A percentile compares a stretch with the other conserved stretches of the same genome.
Conservation (phyloP, 106 monocot species). For the Dioscorea alata region DNA sequence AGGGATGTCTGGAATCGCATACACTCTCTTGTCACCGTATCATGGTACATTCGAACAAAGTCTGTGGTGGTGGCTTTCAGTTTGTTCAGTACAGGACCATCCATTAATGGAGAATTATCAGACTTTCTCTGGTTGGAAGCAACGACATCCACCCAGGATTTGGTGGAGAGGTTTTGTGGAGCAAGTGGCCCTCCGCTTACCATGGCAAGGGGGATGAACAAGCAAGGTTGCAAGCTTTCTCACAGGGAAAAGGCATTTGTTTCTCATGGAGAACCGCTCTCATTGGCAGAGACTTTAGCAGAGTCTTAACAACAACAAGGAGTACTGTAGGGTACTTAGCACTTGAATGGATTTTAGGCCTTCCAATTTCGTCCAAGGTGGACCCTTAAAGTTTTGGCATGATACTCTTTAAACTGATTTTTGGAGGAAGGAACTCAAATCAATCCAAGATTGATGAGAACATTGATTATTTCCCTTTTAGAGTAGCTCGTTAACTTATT, state of each 20-base stretch:
- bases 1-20: no score
- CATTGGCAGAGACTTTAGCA: slow-evolving; percentile 45
- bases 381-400: slow-evolving; percentile 58
- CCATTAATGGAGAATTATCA: no score
- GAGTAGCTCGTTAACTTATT: slow-evolving; percentile 18
- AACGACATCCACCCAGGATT: no score
- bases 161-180: no score
- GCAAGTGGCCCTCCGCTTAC: no score
- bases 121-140: no score
- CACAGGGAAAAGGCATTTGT: no score
- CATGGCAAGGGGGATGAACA: no score
- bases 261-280: slow-evolving; percentile 61
- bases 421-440: slow-evolving; percentile 35
- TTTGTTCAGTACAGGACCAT: no score
- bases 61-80: no score
- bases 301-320: slow-evolving; percentile 53
- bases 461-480: slow-evolving; percentile 24
- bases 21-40: no score
- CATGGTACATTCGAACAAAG: no score
- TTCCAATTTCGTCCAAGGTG: slow-evolving; percentile 37
- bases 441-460: slow-evolving; percentile 4
- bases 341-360: slow-evolving; percentile 54
- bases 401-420: slow-evolving; percentile 57
- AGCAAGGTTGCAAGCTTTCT: slow-evolving; percentile 51
- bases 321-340: slow-evolving; percentile 55